Evolutionary conservation across 2,329 filamentous ascomycete genomes (phyloP).

Genomic region (Aspergillus sp.): DNA sequence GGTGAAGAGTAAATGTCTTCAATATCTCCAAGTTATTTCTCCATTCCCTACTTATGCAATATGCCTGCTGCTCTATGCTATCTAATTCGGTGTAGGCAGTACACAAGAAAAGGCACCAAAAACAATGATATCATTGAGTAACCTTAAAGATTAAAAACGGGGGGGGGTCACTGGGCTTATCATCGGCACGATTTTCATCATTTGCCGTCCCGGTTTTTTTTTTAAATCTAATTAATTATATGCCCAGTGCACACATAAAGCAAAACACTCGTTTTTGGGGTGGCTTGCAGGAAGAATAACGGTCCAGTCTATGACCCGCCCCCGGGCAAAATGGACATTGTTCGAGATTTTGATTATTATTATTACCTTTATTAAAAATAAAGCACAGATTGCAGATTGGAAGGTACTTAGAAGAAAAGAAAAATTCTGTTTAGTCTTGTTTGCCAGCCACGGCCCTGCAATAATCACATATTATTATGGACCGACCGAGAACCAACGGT

Average conservation of each 20-base stretch:
- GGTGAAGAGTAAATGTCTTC: not conserved
- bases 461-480: not conserved
- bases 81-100: not conserved
- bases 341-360: not conserved
- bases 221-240: not conserved
- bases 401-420: too few species aligned
- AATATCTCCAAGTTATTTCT: not conserved
- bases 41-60: not conserved
- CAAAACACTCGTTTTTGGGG: not conserved
- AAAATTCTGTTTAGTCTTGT: not conserved
- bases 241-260: not conserved
- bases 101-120: not conserved
- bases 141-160: not conserved
- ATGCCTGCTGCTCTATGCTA: not conserved
- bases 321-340: not conserved
- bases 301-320: not conserved
- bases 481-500: slow-evolving; percentile 2
- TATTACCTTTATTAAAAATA: too few species aligned
- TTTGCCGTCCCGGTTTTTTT: not conserved
- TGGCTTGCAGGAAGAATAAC: not conserved
- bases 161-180: not conserved
- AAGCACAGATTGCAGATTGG: too few species aligned
- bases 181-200: not conserved
- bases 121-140: slow-evolving; percentile 3
- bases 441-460: not conserved